Evolutionary conservation across 768 basidiomycete genomes (phyloP).

Genomic region (Suillus hirtellus): DNA sequence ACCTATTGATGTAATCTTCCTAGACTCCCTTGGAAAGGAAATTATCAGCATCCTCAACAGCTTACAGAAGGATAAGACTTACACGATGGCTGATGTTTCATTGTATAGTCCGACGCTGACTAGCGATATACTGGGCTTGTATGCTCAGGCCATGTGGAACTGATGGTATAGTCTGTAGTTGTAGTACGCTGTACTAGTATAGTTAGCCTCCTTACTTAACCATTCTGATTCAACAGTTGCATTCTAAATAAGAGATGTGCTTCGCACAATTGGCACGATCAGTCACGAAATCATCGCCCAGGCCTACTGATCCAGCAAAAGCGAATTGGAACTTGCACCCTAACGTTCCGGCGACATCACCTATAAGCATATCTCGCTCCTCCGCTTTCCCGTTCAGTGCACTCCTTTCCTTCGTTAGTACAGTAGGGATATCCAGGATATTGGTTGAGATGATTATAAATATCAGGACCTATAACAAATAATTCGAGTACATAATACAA

Average conservation of each 20-base stretch:
- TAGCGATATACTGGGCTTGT: constrained; percentile 40
- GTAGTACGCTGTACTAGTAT: neutral
- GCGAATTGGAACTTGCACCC: too few relatives aligned
- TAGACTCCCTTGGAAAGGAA: constrained; percentile 61
- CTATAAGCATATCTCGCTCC: too few relatives aligned
- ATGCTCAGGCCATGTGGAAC: constrained; percentile 37
- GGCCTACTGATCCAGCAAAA: too few relatives aligned
- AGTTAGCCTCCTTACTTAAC: neutral
- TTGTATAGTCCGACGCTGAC: constrained; percentile 50
- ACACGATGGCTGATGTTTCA: constrained; percentile 49
- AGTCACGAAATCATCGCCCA: too few relatives aligned
- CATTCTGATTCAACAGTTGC: neutral
- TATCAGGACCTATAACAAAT: constrained; percentile 14
- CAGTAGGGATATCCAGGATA: too few relatives aligned
- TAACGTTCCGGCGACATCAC: too few relatives aligned
- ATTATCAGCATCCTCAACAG: constrained; percentile 56
- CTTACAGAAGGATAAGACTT: constrained; percentile 52
- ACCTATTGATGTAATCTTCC: constrained; percentile 72
- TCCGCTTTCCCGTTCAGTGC: too few relatives aligned
- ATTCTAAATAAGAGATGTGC: neutral
- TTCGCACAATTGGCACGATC: too few relatives aligned
- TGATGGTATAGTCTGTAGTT: constrained; percentile 6
- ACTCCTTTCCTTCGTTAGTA: too few relatives aligned
- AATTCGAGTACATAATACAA: too few relatives aligned
- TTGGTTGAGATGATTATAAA: too few relatives aligned